Percentiles rank a stretch among this genome's conserved stretches.
Conservation (phyloP, 306 rosid genomes). For the Prunus mongolica region DNA sequence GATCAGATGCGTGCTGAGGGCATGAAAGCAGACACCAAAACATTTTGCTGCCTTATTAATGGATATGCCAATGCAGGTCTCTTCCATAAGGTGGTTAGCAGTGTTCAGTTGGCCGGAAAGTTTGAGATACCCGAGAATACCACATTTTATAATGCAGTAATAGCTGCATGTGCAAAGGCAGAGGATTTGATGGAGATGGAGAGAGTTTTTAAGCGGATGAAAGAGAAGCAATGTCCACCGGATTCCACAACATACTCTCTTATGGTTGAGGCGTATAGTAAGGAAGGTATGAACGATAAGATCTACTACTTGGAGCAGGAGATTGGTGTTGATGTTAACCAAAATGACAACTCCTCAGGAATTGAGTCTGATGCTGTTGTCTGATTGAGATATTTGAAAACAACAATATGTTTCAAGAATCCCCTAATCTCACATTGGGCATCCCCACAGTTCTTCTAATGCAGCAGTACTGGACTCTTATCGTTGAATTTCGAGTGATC, state of each 20-base stretch:
- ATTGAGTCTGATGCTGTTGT: slow-evolving; percentile 21
- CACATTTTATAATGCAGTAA: slow-evolving; percentile 64
- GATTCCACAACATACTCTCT: slow-evolving; percentile 54
- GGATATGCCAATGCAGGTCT: slow-evolving; percentile 96
- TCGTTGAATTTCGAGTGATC: slow-evolving; percentile 2
- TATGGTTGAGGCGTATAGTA: slow-evolving; percentile 74
- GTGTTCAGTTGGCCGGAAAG: slow-evolving; percentile 73
- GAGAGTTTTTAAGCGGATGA: slow-evolving; percentile 81
- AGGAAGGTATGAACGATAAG: slow-evolving; percentile 90
- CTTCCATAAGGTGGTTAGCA: slow-evolving; percentile 83
- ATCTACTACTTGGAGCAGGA: slow-evolving; percentile 80
- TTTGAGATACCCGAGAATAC: slow-evolving; percentile 78
- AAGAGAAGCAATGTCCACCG: slow-evolving; percentile 65
- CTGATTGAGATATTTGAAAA: slow-evolving; percentile 18
- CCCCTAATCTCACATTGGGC: slow-evolving; percentile 13
- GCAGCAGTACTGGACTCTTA: slow-evolving; percentile 9
- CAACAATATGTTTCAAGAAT: slow-evolving; percentile 18
- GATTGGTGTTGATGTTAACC: slow-evolving; percentile 23
- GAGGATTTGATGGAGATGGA: slow-evolving; percentile 95
- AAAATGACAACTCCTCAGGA: slow-evolving; percentile 15
- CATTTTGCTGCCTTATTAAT: slow-evolving; percentile 87
- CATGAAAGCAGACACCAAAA: slow-evolving; percentile 91
- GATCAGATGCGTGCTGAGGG: slow-evolving; percentile 96
- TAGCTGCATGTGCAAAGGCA: slow-evolving; percentile 89
- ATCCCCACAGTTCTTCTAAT: slow-evolving; percentile 3